A percentile compares a stretch with the other conserved stretches of the same genome.
phyloP scores from a whole-genome alignment of 2,329 filamentous ascomycete genomes.

The Hypoxylon sp. region DNA sequence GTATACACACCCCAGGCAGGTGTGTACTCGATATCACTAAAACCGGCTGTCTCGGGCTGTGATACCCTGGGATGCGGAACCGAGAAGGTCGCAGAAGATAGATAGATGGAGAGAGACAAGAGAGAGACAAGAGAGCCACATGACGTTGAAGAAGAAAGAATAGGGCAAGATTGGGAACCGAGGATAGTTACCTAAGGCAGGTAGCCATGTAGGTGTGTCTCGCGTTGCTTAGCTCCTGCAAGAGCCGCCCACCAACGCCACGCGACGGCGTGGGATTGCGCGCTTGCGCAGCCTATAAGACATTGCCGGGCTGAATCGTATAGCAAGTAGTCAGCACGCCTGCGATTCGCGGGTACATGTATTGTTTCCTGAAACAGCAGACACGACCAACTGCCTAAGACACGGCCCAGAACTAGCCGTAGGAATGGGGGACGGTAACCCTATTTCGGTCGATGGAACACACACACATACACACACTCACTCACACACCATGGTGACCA shows the following conservation, averaged over 20 bases:
- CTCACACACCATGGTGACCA: constrained; percentile 28
- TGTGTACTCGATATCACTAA: constrained; percentile 8
- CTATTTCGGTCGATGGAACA: constrained; percentile 24
- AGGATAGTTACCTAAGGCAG: too few species aligned
- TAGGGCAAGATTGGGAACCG: constrained; percentile 11
- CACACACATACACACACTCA: too few species aligned
- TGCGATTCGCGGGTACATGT: constrained; percentile 1
- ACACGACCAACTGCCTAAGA: constrained; percentile 10
- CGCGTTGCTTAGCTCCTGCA: constrained; percentile 7
- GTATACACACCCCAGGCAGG: too few species aligned
- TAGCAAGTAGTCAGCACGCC: background rate
- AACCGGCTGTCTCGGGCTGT: constrained; percentile 19
- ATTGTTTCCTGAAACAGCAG: constrained; percentile 16
- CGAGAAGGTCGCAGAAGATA: background rate
- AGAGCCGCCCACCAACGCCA: constrained; percentile 24
- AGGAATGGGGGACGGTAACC: constrained; percentile 1
- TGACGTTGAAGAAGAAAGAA: constrained; percentile 22
- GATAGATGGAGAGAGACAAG: background rate
- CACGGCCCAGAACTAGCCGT: constrained; percentile 19
- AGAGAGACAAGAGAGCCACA: background rate
- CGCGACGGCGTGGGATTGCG: constrained; percentile 32
- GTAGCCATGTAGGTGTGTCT: constrained; percentile 8
- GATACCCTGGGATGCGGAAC: constrained; percentile 11
- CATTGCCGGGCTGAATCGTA: constrained; percentile 12
- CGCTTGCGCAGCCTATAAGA: constrained; percentile 27